Conservation (phyloP, 139 green algal genomes). For the Eudorina sp. region DNA sequence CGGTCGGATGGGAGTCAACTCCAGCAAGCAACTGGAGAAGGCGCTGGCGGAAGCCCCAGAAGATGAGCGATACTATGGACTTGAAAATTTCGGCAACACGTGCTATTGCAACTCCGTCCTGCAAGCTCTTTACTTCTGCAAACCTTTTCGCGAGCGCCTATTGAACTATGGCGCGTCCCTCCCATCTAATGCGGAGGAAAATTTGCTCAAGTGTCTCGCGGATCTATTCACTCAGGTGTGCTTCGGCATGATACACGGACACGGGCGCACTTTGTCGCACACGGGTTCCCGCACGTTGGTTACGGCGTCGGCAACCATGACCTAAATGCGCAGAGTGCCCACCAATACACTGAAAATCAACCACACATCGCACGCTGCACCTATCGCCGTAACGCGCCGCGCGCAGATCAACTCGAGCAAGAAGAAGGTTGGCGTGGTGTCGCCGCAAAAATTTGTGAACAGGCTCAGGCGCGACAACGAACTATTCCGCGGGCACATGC, state of each 20-base stretch:
- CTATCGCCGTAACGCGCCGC: too few species aligned
- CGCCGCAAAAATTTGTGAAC: constrained; percentile 92
- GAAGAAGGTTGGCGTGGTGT: constrained; percentile 91
- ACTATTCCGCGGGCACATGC: constrained; percentile 95
- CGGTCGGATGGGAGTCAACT: constrained; percentile 75
- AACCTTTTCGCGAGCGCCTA: constrained; percentile 86
- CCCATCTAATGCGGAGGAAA: constrained; percentile 79
- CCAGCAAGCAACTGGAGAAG: constrained; percentile 82
- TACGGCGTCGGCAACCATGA: too few species aligned
- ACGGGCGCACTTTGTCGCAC: too few species aligned
- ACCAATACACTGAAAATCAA: too few species aligned
- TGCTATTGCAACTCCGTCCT: constrained; percentile 99
- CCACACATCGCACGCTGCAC: too few species aligned
- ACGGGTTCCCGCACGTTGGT: too few species aligned
- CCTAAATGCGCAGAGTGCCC: too few species aligned
- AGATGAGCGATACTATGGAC: constrained; percentile 93
- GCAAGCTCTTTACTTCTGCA: constrained; percentile 94
- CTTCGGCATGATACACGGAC: too few species aligned
- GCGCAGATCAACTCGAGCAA: constrained; percentile 87
- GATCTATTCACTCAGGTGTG: constrained; percentile 90
- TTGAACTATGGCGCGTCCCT: constrained; percentile 79
- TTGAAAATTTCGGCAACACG: constrained; percentile 99
- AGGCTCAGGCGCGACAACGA: constrained; percentile 95
- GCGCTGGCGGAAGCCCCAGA: constrained; percentile 81
- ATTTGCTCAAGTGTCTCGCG: constrained; percentile 90